Conservation (phyloP, 495 filamentous ascomycete species). For the Hyaloscypha variabilis region DNA sequence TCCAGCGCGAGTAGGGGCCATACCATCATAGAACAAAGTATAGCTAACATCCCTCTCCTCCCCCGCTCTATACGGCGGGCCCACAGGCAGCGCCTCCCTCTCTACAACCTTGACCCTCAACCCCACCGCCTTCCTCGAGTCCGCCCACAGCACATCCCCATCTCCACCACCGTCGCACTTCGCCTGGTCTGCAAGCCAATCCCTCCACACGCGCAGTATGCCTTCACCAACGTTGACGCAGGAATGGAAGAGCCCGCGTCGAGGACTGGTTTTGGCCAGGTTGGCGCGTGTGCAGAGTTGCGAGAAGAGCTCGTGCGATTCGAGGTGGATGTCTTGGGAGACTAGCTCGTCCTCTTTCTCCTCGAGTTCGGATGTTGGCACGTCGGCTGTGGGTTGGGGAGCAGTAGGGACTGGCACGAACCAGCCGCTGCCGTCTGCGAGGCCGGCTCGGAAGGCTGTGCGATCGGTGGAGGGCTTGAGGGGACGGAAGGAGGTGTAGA, state of each 20-base stretch:
- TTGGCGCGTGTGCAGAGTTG: conserved; percentile 70
- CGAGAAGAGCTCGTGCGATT: conserved; percentile 68
- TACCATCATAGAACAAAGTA: conserved; percentile 63
- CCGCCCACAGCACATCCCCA: conserved; percentile 58
- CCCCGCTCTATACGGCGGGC: conserved; percentile 44
- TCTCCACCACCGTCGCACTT: conserved; percentile 18
- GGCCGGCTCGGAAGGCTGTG: background rate
- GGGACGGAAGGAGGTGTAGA: conserved; percentile 34
- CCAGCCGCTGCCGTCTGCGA: conserved; percentile 26
- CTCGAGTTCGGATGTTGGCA: conserved; percentile 13
- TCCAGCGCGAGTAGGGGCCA: conserved; percentile 17
- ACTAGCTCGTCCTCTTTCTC: conserved; percentile 41
- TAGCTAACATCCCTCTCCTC: conserved; percentile 59
- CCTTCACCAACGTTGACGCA: conserved; percentile 65
- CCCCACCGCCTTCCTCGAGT: conserved; percentile 55
- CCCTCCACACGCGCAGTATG: conserved; percentile 65
- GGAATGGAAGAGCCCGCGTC: conserved; percentile 58
- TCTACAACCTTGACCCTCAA: conserved; percentile 57
- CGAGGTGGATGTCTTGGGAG: conserved; percentile 63
- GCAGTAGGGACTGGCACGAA: conserved; percentile 27
- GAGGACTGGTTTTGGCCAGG: conserved; percentile 66
- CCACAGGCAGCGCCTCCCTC: conserved; percentile 35
- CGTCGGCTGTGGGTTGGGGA: background rate
- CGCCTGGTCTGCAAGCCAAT: conserved; percentile 62
- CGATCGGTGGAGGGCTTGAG: conserved; percentile 10